These are phyloP conservation scores for Agaricales sp. DNA, from an alignment of 1,284 basidiomycete species.

Conservation along the genomic window DNA sequence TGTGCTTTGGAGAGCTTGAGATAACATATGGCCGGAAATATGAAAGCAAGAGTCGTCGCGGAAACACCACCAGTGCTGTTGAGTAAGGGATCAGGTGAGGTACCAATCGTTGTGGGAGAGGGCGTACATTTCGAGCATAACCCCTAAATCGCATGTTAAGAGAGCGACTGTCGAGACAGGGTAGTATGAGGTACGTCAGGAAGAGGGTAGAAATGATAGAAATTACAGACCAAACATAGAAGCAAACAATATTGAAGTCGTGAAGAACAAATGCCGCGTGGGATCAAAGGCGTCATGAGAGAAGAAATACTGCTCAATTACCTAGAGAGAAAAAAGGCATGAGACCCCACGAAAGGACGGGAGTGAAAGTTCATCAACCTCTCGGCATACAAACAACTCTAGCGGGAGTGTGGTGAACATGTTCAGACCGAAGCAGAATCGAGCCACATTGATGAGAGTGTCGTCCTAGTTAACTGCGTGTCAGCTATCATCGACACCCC, in stretches of 20 bases:
- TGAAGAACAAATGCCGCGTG: slow-evolving; percentile 87
- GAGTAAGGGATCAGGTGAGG: neutral
- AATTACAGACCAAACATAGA: slow-evolving; percentile 68
- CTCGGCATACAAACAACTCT: slow-evolving; percentile 90
- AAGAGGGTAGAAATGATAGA: slow-evolving; percentile 1
- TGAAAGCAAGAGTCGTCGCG: slow-evolving; percentile 90
- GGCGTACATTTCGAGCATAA: slow-evolving; percentile 80
- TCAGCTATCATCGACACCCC: slow-evolving; percentile 1
- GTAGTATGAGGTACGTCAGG: slow-evolving; percentile 4
- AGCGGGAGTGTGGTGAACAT: slow-evolving; percentile 97
- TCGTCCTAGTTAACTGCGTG: slow-evolving; percentile 53
- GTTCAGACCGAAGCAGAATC: slow-evolving; percentile 93
- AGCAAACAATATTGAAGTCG: slow-evolving; percentile 72
- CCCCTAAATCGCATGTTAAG: slow-evolving; percentile 92
- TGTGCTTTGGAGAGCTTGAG: slow-evolving; percentile 56
- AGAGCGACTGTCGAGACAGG: slow-evolving; percentile 62
- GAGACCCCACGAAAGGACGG: slow-evolving; percentile 4
- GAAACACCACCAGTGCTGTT: slow-evolving; percentile 77
- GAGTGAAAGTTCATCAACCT: slow-evolving; percentile 41
- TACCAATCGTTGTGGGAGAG: neutral
- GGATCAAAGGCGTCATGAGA: slow-evolving; percentile 71
- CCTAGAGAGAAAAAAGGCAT: slow-evolving; percentile 31
- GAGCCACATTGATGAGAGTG: slow-evolving; percentile 84
- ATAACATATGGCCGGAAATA: slow-evolving; percentile 87
- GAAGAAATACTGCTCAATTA: slow-evolving; percentile 91